Base-by-base conservation (phyloP, 345 rosid genomes). In the Pugionium cornutum region DNA sequence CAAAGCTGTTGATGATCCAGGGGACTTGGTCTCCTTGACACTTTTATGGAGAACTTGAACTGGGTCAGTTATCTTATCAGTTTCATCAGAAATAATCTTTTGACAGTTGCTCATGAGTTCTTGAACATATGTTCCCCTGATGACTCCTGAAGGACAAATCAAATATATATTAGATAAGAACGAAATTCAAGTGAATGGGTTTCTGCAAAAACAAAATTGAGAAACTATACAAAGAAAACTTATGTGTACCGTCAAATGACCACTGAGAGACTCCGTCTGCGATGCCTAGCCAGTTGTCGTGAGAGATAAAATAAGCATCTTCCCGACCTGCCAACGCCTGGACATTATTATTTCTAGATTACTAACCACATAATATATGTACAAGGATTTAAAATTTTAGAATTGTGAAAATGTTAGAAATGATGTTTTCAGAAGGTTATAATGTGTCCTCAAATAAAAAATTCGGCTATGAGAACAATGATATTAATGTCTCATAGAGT, bases 241-340 rank as follows among this genome's bases (percentile, higher is more conserved):
- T 8, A 4, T 18, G 56, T 26, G 37, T 78, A 90, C 95, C 97
- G 78, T 83, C 80, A 59, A 86, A 58, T 40, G 92, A 88, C 97
- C 97, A 90, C 47, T 74, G 79, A 61, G 81, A 77, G 67, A 76
- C 79, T 81, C 97, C 97, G 45, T 90, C 89, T 2, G 92, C 95
- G 73, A 90, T 50, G 49, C 95, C 95, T 11, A 90, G 68, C 97
- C 97, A 90, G 66, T 79, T 83, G 58, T 53, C 41, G 26, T 62
- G 7, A 64, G 72, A 59, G 60, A 86, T 60, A 75, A 90, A 90
- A 75, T 86, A 83, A 53, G 89, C 88, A 81, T 90, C 95, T 55
- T 82, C 83, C 53, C 82, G 79, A 84, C 95, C 97, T 83, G 89
- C 75, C 84, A 84, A 90, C 66, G 76, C 92, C 97, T 90, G 97